Evolutionary conservation across 176 grass and related monocot species (phyloP).

Genomic region (Oryza australiensis): DNA sequence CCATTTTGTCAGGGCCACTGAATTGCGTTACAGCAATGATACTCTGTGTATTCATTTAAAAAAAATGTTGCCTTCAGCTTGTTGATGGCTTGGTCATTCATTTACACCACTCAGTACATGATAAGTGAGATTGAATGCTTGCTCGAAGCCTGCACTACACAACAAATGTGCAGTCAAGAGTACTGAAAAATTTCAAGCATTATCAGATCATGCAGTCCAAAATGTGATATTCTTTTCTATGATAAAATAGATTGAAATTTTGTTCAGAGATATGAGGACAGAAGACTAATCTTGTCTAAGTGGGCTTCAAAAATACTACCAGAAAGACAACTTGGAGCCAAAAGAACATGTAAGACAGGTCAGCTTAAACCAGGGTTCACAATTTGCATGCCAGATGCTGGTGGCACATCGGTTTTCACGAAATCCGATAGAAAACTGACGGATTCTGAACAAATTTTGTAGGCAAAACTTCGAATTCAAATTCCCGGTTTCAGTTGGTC

Average conservation of each 20-base stretch:
- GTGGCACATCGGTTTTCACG: too few species aligned
- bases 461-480: too few species aligned
- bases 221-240: background rate
- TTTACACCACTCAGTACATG: too few species aligned
- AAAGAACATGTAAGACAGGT: background rate
- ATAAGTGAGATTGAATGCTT: background rate
- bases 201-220: background rate
- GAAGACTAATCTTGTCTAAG: background rate
- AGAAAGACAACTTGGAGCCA: background rate
- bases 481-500: too few species aligned
- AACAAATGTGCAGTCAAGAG: background rate
- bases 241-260: background rate
- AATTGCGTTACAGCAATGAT: conserved; percentile 50
- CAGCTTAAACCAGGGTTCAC: too few species aligned
- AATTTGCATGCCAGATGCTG: too few species aligned
- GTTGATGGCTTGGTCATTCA: background rate
- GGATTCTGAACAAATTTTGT: too few species aligned
- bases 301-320: background rate
- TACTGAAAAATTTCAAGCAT: background rate
- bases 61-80: background rate
- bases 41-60: conserved; percentile 58
- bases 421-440: too few species aligned
- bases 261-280: background rate
- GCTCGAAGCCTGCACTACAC: conserved; percentile 11
- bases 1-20: conserved; percentile 32